A percentile compares a stretch with the other conserved stretches of the same genome.
These are phyloP conservation scores for Tetrahymena malaccensis DNA, from an alignment of 73 alveolate species.

Conservation along the genomic window DNA sequence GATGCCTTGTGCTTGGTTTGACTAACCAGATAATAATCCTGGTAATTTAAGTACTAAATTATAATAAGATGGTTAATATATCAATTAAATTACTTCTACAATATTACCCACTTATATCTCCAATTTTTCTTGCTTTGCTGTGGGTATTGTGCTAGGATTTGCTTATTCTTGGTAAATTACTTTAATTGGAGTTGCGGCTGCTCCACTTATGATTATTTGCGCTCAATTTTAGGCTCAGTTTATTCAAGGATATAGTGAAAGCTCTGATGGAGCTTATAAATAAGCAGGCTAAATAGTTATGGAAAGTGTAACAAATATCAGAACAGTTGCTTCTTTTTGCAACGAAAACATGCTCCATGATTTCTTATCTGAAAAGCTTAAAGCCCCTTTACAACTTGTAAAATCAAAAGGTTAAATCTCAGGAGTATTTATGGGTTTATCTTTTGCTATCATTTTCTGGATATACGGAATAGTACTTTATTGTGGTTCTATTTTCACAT, in stretches of 20 bases:
- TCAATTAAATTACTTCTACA: not conserved
- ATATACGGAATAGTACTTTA: conserved; percentile 57
- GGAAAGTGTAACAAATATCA: conserved; percentile 63
- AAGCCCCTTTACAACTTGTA: conserved; percentile 4
- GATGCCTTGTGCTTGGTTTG: conserved; percentile 64
- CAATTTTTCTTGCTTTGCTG: conserved; percentile 13
- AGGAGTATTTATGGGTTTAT: conserved; percentile 65
- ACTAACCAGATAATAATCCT: conserved; percentile 57
- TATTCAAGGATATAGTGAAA: conserved; percentile 35
- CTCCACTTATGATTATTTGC: conserved; percentile 50
- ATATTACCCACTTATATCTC: not conserved
- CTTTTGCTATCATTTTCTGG: conserved; percentile 48
- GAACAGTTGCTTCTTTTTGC: conserved; percentile 71
- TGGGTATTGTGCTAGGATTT: conserved; percentile 51
- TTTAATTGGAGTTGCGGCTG: conserved; percentile 44
- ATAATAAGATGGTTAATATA: not conserved
- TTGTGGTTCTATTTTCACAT: conserved; percentile 52
- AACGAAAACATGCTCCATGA: conserved; percentile 51
- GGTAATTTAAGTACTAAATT: conserved; percentile 62
- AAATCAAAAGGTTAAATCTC: conserved; percentile 33
- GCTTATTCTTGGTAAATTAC: conserved; percentile 50
- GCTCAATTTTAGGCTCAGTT: conserved; percentile 39
- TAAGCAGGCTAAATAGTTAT: conserved; percentile 62
- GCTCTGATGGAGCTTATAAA: conserved; percentile 41
- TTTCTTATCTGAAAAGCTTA: conserved; percentile 33